Evolutionary conservation across 768 basidiomycete genomes (phyloP).

Genomic region (Lactarius tabidus): DNA sequence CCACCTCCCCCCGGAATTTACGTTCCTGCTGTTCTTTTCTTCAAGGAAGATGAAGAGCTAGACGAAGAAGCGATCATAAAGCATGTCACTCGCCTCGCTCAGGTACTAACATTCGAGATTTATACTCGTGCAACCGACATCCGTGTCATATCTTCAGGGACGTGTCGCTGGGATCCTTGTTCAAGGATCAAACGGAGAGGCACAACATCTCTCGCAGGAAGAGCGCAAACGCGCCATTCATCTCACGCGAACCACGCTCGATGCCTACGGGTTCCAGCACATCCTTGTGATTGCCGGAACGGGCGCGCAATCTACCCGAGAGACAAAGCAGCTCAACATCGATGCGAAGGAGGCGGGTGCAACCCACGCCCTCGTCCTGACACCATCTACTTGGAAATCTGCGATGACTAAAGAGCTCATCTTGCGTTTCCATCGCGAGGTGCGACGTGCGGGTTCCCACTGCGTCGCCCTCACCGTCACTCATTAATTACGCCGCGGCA

Average conservation of each 20-base stretch:
- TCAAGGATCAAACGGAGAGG: conserved; percentile 74
- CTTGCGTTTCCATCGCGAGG: conserved; percentile 62
- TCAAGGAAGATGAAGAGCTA: conserved; percentile 63
- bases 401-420: conserved; percentile 62
- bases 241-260: conserved; percentile 65
- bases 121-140: background rate
- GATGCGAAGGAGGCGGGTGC: conserved; percentile 85
- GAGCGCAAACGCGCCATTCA: conserved; percentile 62
- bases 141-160: conserved; percentile 41
- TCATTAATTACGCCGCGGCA: conserved; percentile 16
- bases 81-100: conserved; percentile 70
- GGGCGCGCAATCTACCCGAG: conserved; percentile 74
- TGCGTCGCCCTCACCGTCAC: conserved; percentile 6
- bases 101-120: conserved; percentile 39
- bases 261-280: conserved; percentile 64
- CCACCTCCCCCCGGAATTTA: conserved; percentile 68
- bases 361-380: conserved; percentile 69
- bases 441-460: conserved; percentile 28
- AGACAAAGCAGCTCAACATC: conserved; percentile 63
- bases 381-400: conserved; percentile 66
- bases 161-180: conserved; percentile 70
- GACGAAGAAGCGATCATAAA: conserved; percentile 62
- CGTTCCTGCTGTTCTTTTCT: conserved; percentile 75
- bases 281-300: conserved; percentile 78
- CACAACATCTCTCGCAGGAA: conserved; percentile 68